These are phyloP conservation scores for Nannizzia gypsea DNA, from an alignment of 2,329 filamentous ascomycete genomes.

Conservation along the genomic window DNA sequence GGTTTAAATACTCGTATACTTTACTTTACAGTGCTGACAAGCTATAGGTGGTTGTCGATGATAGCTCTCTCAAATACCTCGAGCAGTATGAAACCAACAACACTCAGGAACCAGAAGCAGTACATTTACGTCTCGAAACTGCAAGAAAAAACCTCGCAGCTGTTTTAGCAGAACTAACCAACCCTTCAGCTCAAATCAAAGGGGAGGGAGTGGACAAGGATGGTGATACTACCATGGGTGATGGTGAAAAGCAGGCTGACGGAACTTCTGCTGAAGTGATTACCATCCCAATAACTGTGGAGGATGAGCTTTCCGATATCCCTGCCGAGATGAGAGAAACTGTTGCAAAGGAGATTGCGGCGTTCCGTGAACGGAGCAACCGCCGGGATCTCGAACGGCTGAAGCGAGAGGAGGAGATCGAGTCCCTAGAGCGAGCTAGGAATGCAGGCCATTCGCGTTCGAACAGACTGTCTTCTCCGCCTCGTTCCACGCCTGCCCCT, in stretches of 20 bases:
- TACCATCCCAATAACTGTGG: conserved; percentile 73
- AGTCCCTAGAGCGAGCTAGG: conserved; percentile 67
- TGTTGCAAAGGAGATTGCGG: conserved; percentile 84
- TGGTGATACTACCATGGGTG: conserved; percentile 59
- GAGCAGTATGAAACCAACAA: conserved; percentile 62
- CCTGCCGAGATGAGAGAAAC: conserved; percentile 92
- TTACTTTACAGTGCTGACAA: conserved; percentile 16
- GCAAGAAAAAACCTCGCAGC: conserved; percentile 57
- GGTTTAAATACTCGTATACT: conserved; percentile 10
- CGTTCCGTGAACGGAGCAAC: conserved; percentile 85
- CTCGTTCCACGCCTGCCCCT: conserved; percentile 50
- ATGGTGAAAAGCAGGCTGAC: conserved; percentile 43
- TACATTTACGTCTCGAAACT: conserved; percentile 56
- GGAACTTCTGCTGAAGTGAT: conserved; percentile 66
- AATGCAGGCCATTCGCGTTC: conserved; percentile 49
- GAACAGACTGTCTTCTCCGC: conserved; percentile 61
- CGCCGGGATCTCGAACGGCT: conserved; percentile 79
- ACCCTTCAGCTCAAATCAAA: conserved; percentile 45
- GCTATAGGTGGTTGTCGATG: conserved; percentile 56
- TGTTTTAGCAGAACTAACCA: conserved; percentile 59
- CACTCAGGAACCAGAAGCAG: conserved; percentile 49
- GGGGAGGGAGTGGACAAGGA: conserved; percentile 45
- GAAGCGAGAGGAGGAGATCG: conserved; percentile 80
- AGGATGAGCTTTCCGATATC: conserved; percentile 92
- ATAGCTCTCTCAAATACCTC: conserved; percentile 72